Conservation (phyloP, 108 stramenopile genomes). For the Chaetoceros muelleri region DNA sequence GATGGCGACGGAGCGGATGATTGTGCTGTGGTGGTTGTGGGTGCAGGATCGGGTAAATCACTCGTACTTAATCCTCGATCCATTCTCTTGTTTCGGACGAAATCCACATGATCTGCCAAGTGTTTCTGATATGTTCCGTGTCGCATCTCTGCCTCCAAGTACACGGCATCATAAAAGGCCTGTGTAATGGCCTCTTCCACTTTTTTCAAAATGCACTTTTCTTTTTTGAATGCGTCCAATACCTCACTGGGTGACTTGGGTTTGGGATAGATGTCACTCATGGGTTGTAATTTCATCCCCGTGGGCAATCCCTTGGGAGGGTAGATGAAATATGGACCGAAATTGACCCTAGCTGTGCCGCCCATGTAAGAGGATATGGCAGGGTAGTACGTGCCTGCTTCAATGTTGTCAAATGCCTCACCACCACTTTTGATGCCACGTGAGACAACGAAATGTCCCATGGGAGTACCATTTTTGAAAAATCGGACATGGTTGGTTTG, state of each 20-base stretch:
- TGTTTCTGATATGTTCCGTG: slow-evolving; percentile 36
- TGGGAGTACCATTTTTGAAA: slow-evolving; percentile 83
- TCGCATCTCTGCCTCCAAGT: slow-evolving; percentile 37
- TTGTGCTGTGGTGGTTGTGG: neutral
- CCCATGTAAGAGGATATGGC: slow-evolving; percentile 73
- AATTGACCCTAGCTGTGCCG: slow-evolving; percentile 51
- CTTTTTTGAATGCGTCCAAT: slow-evolving; percentile 28
- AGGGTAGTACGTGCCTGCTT: slow-evolving; percentile 66
- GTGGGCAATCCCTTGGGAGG: slow-evolving; percentile 36
- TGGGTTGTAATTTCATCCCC: slow-evolving; percentile 27
- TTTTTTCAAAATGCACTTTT: slow-evolving; percentile 34
- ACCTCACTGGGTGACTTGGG: slow-evolving; percentile 52
- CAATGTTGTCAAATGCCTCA: slow-evolving; percentile 51
- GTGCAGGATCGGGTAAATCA: slow-evolving; percentile 21
- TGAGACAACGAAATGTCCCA: slow-evolving; percentile 46
- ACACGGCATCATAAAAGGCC: slow-evolving; percentile 52
- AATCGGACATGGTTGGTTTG: slow-evolving; percentile 65
- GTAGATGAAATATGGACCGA: slow-evolving; percentile 77
- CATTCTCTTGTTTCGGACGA: slow-evolving; percentile 29
- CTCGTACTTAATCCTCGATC: slow-evolving; percentile 29
- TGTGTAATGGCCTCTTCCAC: slow-evolving; percentile 25
- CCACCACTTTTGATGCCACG: slow-evolving; percentile 40
- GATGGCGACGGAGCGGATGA: neutral
- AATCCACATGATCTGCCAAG: slow-evolving; percentile 31
- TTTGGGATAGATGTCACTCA: slow-evolving; percentile 40